Evolutionary conservation across 805 yeast species (phyloP), one percentile per base, ranked within the genome.

Genomic region (Candida sonorensis): DNA sequence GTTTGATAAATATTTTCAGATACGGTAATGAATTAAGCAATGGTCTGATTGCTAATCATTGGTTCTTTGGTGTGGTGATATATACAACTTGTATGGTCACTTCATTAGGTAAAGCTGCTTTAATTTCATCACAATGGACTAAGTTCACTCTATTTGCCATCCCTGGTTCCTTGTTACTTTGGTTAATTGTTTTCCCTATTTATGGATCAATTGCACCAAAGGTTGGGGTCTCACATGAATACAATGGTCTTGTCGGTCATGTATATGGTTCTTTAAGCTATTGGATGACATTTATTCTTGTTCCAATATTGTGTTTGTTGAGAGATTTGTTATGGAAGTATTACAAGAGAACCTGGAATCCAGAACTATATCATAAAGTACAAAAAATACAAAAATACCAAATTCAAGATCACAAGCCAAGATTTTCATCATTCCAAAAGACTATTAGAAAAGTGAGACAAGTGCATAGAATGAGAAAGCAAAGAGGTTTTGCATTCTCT

Each of bases 361-460:
- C 98, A 11, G 94, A 88, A 53, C 71, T 84, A 37, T 92, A 92
- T 55, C 99, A 92, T 61, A 78, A 83, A 49, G 96, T 90, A 24
- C 98, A 92, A 61, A 97, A 86, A 57, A 84, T 92, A 55, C 99
- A 92, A 59, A 92, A 92, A 62, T 87, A 79, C 59, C 88, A 90
- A 50, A 83, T 87, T 40, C 90, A 83, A 40, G 96, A 90, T 54
- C 83, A 83, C 57, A 72, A 95, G 43, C 98, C 99, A n/a, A 76
- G 96, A 46, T 77, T 88, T 72, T 95, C 87, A 46, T 94, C 88
- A 42, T 92, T 92, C 69, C 98, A 92, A 59, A 87, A 82, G 56
- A 97, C 97, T 5, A 92, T 92, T 35, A 72, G 97, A 52, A 92
- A 87, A 53, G 97, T 92, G 16, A 80, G 99, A 59, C 99, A 94